These are phyloP conservation scores for Monascus purpureus DNA, from an alignment of 495 filamentous ascomycete genomes.

Conservation along the genomic window DNA sequence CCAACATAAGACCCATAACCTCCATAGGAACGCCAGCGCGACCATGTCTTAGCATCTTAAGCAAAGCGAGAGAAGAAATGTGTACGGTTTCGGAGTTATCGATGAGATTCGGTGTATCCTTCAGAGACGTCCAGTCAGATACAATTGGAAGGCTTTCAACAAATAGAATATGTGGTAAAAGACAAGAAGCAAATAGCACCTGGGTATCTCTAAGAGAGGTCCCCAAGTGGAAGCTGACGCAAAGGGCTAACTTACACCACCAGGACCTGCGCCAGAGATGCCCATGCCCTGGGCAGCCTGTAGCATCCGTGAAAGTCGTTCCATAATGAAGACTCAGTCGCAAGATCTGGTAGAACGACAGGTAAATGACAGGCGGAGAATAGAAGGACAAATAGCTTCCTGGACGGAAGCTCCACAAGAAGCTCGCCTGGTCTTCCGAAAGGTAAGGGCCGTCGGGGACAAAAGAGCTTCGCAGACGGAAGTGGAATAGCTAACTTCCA, in stretches of 20 bases:
- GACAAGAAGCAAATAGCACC: too few relatives aligned
- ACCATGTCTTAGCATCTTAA: constrained; percentile 98
- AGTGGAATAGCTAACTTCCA: too few relatives aligned
- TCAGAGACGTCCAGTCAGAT: constrained; percentile 5
- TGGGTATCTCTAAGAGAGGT: too few relatives aligned
- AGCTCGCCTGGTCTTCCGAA: background rate
- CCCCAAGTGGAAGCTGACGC: constrained; percentile 1
- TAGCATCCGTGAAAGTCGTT: constrained; percentile 75
- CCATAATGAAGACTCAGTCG: constrained; percentile 42
- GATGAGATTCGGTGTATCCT: constrained; percentile 81
- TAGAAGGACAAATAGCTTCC: constrained; percentile 20
- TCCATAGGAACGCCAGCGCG: constrained; percentile 98
- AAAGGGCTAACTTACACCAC: constrained; percentile 49
- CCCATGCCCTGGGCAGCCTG: constrained; percentile 67
- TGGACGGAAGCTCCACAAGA: constrained; percentile 21
- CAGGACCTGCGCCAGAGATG: constrained; percentile 52
- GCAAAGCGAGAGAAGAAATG: constrained; percentile 89
- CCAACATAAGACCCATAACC: constrained; percentile 98
- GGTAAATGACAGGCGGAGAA: constrained; percentile 6
- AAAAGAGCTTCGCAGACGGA: too few relatives aligned
- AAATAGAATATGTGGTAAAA: too few relatives aligned
- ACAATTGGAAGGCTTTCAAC: too few relatives aligned
- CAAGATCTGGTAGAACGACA: constrained; percentile 6
- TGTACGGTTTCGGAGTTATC: constrained; percentile 99
- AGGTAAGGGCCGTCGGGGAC: background rate